A percentile compares a stretch with the other conserved stretches of the same genome.
phyloP scores from a whole-genome alignment of 192 early-diverging fungal genomes.

The Backusella mclennaniae region DNA sequence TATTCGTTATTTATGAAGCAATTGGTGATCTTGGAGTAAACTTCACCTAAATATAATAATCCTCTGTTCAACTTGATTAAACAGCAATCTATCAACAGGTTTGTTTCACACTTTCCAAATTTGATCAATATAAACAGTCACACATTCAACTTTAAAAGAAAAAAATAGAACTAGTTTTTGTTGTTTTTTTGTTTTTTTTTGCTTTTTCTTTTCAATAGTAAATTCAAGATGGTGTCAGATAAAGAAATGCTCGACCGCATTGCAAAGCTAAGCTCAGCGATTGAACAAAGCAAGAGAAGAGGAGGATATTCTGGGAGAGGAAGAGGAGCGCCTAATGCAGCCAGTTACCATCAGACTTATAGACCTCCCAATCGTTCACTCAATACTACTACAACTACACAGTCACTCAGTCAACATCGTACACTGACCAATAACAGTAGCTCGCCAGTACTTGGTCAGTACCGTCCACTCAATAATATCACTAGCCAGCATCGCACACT shows the following conservation, averaged over 20 bases:
- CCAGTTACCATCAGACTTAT: too few species aligned
- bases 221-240: conserved; percentile 19
- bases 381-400: background rate
- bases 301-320: conserved; percentile 5
- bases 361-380: background rate
- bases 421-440: background rate
- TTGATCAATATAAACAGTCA: background rate
- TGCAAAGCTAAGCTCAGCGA: conserved; percentile 16
- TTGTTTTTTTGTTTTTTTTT: background rate
- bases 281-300: conserved; percentile 11
- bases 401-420: background rate
- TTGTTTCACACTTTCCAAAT: too few species aligned
- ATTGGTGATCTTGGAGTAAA: too few species aligned
- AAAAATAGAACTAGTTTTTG: background rate
- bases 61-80: too few species aligned
- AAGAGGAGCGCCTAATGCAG: background rate
- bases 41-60: too few species aligned
- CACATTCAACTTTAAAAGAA: background rate
- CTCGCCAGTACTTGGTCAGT: background rate
- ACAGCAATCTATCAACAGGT: too few species aligned
- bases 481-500: background rate
- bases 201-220: background rate
- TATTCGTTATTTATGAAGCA: too few species aligned
- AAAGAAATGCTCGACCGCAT: conserved; percentile 19
- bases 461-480: background rate